These are phyloP conservation scores for Rhizophagus prolifer DNA, from an alignment of 192 early-diverging fungal species.

Conservation along the genomic window DNA sequence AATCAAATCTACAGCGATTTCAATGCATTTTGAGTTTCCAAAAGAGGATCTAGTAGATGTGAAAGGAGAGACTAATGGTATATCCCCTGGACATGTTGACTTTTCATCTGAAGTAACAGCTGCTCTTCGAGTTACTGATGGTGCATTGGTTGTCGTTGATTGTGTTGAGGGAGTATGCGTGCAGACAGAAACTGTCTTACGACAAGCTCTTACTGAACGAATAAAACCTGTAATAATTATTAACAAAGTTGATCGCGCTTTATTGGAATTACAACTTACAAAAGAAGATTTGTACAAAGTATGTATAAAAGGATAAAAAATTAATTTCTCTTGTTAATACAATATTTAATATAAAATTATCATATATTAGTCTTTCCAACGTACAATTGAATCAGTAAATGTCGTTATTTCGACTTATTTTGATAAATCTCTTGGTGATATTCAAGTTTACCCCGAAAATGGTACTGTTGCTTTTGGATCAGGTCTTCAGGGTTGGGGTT, in stretches of 20 bases:
- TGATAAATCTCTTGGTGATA: conserved; percentile 83
- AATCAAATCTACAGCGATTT: conserved; percentile 99
- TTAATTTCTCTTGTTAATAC: not conserved
- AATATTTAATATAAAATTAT: no score
- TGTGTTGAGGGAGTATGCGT: conserved; percentile 97
- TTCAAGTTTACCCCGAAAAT: conserved; percentile 89
- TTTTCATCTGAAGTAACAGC: conserved; percentile 99
- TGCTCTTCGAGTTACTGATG: conserved; percentile 98
- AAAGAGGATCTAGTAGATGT: conserved; percentile 82
- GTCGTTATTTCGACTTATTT: conserved; percentile 96
- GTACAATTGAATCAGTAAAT: conserved; percentile 97
- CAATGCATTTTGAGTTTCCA: conserved; percentile 94
- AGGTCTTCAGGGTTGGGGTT: conserved; percentile 98
- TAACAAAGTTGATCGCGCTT: conserved; percentile 99
- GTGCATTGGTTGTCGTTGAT: conserved; percentile 98
- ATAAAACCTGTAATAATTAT: conserved; percentile 97
- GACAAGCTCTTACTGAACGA: conserved; percentile 95
- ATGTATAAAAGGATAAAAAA: conserved; percentile 4
- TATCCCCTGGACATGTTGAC: conserved; percentile 98
- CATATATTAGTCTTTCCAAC: conserved; percentile 73
- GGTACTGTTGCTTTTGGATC: conserved; percentile 98
- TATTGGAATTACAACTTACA: conserved; percentile 92
- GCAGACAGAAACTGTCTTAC: conserved; percentile 98
- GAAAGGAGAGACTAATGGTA: conserved; percentile 83
- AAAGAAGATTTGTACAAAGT: conserved; percentile 92